These are phyloP conservation scores for Dothideomycetes sp. DNA, from an alignment of 2,329 filamentous ascomycete genomes.

Conservation along the genomic window DNA sequence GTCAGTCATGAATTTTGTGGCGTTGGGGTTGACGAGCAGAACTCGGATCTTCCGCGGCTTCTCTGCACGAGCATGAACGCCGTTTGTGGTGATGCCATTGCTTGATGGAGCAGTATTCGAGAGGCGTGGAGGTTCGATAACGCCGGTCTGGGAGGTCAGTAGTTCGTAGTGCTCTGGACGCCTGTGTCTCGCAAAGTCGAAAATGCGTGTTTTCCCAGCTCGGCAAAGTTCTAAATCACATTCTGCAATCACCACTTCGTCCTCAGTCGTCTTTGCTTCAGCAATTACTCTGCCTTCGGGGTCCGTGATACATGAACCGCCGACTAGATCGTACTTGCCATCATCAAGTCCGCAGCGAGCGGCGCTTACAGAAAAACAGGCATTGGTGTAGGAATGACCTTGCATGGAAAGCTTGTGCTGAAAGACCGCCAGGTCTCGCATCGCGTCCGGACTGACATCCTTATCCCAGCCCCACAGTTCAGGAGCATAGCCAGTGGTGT, in stretches of 20 bases:
- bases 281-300: slow-evolving; percentile 37
- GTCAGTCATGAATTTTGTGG: slow-evolving; percentile 35
- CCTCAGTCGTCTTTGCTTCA: slow-evolving; percentile 33
- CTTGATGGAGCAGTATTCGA: neutral
- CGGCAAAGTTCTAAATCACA: slow-evolving; percentile 36
- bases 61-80: no score
- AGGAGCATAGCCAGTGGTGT: slow-evolving; percentile 39
- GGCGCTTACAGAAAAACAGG: slow-evolving; percentile 36
- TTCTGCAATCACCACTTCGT: slow-evolving; percentile 40
- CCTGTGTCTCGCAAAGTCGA: slow-evolving; percentile 33
- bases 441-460: slow-evolving; percentile 29
- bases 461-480: slow-evolving; percentile 28
- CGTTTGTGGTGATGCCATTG: neutral
- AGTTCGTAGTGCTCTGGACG: slow-evolving; percentile 29
- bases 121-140: slow-evolving; percentile 18
- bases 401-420: slow-evolving; percentile 42
- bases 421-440: slow-evolving; percentile 36
- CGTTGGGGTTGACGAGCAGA: slow-evolving; percentile 39
- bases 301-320: slow-evolving; percentile 34
- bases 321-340: slow-evolving; percentile 35
- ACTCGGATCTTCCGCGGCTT: slow-evolving; percentile 26
- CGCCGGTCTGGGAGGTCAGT: slow-evolving; percentile 27
- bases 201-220: slow-evolving; percentile 30
- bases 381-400: slow-evolving; percentile 40
- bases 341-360: slow-evolving; percentile 41